These are phyloP conservation scores for Lichtheimia corymbifera DNA, from an alignment of 371 early-diverging fungal genomes.

Conservation along the genomic window DNA sequence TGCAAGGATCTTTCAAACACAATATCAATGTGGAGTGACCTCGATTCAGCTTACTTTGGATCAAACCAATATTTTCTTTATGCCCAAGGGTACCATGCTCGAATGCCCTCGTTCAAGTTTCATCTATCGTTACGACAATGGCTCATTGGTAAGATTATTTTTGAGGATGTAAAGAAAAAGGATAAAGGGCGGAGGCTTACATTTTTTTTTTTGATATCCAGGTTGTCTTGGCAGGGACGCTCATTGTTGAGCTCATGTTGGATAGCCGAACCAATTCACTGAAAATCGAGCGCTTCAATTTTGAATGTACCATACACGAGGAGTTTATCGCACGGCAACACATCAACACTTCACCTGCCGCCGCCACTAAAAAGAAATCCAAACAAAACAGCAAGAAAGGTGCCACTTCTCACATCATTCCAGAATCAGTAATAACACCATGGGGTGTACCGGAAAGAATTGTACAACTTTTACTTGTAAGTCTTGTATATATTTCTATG, in stretches of 20 bases:
- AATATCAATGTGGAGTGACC: conserved; percentile 36
- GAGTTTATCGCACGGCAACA: conserved; percentile 30
- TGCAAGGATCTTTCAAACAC: conserved; percentile 41
- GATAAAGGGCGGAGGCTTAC: background rate
- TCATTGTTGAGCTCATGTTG: conserved; percentile 29
- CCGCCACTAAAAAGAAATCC: conserved; percentile 11
- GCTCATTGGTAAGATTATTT: conserved; percentile 27
- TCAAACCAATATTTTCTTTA: conserved; percentile 44
- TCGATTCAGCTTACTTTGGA: conserved; percentile 46
- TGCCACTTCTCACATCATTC: conserved; percentile 19
- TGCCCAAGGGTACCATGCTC: conserved; percentile 35
- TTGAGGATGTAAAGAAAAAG: background rate
- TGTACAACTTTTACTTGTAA: conserved; percentile 8
- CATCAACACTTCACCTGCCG: conserved; percentile 14
- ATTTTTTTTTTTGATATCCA: conserved; percentile 1
- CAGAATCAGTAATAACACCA: conserved; percentile 33
- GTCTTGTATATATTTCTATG: background rate
- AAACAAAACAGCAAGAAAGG: conserved; percentile 23
- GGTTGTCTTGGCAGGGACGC: conserved; percentile 36
- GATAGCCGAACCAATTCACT: conserved; percentile 22
- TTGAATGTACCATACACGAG: conserved; percentile 33
- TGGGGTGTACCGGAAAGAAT: conserved; percentile 39
- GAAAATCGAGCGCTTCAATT: conserved; percentile 42
- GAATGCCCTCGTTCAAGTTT: conserved; percentile 45
- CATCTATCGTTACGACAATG: conserved; percentile 36